Evolutionary conservation across 2,329 filamentous ascomycete genomes (phyloP).

Genomic region (Dendrostoma leiphaemia): DNA sequence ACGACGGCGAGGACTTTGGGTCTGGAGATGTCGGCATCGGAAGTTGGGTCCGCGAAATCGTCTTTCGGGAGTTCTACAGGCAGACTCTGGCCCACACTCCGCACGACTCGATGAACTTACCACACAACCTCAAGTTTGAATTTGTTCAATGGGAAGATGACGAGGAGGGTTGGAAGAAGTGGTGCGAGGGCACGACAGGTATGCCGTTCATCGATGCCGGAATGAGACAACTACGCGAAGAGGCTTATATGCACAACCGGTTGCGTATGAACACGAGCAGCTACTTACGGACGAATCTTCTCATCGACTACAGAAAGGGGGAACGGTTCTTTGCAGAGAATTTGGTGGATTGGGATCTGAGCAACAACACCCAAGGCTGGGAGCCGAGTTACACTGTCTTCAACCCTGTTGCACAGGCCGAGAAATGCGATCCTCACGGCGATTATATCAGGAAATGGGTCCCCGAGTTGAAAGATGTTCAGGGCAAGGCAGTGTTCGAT

Average conservation of each 20-base stretch:
- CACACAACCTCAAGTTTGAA: slow-evolving; percentile 69
- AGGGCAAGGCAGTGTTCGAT: slow-evolving; percentile 63
- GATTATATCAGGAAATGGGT: slow-evolving; percentile 68
- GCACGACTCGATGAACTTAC: slow-evolving; percentile 62
- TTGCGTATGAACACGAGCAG: slow-evolving; percentile 64
- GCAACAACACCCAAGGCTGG: slow-evolving; percentile 65
- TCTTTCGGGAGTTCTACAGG: slow-evolving; percentile 28
- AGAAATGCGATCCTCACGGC: slow-evolving; percentile 65
- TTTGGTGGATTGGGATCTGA: slow-evolving; percentile 61
- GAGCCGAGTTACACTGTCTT: slow-evolving; percentile 73
- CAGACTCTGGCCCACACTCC: slow-evolving; percentile 23
- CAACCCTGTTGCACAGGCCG: slow-evolving; percentile 65
- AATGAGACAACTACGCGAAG: slow-evolving; percentile 59
- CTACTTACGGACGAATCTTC: slow-evolving; percentile 62
- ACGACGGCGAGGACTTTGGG: slow-evolving; percentile 12
- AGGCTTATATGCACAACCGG: slow-evolving; percentile 66
- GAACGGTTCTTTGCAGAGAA: slow-evolving; percentile 65
- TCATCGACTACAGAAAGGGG: slow-evolving; percentile 65
- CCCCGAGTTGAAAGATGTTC: slow-evolving; percentile 55
- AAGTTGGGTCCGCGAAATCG: slow-evolving; percentile 26
- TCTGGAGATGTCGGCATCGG: slow-evolving; percentile 18
- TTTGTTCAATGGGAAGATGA: slow-evolving; percentile 67
- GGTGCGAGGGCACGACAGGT: slow-evolving; percentile 60
- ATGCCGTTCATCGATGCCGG: slow-evolving; percentile 67
- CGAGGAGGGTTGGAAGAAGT: slow-evolving; percentile 54